Percentiles rank a stretch among this genome's conserved stretches.
These are phyloP conservation scores for Chlamydomonas applanata DNA, from an alignment of 139 green algal genomes.

Conservation along the genomic window DNA sequence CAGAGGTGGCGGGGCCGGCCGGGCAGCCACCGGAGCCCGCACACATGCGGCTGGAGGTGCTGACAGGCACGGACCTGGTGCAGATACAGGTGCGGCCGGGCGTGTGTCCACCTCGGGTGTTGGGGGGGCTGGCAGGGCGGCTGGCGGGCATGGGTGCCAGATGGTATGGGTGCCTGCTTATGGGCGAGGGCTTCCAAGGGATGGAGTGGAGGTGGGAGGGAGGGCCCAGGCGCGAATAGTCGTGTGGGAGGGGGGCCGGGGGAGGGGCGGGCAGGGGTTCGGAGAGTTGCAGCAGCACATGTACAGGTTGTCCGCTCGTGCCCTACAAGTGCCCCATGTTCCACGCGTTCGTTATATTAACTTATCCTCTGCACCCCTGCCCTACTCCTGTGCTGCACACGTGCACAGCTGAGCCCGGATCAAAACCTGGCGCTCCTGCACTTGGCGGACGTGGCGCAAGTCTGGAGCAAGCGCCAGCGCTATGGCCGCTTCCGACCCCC, in stretches of 20 bases:
- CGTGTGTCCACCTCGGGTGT: neutral
- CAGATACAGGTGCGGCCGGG: constrained; percentile 35
- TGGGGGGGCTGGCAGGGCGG: neutral
- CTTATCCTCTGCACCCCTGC: too few relatives aligned
- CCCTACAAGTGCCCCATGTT: too few relatives aligned
- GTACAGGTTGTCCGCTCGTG: too few relatives aligned
- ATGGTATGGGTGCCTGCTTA: constrained; percentile 26
- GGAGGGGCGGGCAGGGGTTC: neutral
- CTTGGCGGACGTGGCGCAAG: constrained; percentile 2
- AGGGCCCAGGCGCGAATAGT: neutral
- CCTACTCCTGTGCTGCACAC: neutral
- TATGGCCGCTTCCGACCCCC: constrained; percentile 52
- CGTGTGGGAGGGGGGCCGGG: neutral
- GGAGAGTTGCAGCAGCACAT: too few relatives aligned
- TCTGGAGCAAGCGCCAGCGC: constrained; percentile 39
- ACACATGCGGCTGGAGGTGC: constrained; percentile 29
- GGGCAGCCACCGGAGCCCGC: neutral
- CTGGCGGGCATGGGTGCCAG: neutral
- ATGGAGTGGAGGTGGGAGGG: constrained; percentile 29
- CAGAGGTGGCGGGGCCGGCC: neutral
- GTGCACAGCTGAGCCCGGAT: neutral
- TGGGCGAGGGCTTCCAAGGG: constrained; percentile 24
- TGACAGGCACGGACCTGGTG: constrained; percentile 26
- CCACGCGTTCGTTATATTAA: too few relatives aligned
- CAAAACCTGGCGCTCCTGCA: too few relatives aligned